Conservation (phyloP, 805 yeast genomes). For the Kuraishia molischiana region DNA sequence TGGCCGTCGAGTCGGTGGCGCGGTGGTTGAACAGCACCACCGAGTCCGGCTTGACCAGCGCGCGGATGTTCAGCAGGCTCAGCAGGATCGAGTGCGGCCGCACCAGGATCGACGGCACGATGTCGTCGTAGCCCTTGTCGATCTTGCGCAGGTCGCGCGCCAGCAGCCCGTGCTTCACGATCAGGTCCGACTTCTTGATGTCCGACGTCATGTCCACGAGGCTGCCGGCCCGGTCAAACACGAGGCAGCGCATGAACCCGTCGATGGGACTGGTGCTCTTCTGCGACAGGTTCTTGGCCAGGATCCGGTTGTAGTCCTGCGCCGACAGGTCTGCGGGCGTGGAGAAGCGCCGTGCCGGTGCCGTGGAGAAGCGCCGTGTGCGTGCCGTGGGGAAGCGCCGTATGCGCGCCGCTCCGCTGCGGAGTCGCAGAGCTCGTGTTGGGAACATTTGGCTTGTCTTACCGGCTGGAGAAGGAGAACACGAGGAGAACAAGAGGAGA, state of each 20-base stretch:
- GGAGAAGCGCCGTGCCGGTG: not conserved
- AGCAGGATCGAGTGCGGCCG: slow-evolving; percentile 36
- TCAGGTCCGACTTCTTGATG: slow-evolving; percentile 29
- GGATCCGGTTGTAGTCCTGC: slow-evolving; percentile 7
- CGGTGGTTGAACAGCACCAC: slow-evolving; percentile 40
- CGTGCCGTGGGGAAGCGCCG: not conserved
- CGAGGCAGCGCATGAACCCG: slow-evolving; percentile 28
- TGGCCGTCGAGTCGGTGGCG: slow-evolving; percentile 34
- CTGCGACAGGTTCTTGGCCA: slow-evolving; percentile 17
- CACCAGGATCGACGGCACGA: slow-evolving; percentile 46
- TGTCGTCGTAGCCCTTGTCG: slow-evolving; percentile 34
- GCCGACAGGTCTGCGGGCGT: slow-evolving; percentile 2
- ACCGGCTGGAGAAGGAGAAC: too few relatives aligned
- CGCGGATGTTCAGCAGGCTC: slow-evolving; percentile 38
- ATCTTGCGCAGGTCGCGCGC: slow-evolving; percentile 48
- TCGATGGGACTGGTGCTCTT: slow-evolving; percentile 6
- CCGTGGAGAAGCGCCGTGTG: not conserved
- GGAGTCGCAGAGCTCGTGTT: too few relatives aligned
- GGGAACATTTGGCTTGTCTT: too few relatives aligned
- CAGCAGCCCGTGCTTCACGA: slow-evolving; percentile 33
- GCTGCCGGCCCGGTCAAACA: slow-evolving; percentile 36
- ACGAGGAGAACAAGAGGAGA: too few relatives aligned
- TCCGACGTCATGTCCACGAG: slow-evolving; percentile 35
- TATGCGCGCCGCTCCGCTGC: not conserved
- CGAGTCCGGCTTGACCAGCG: slow-evolving; percentile 40